Evolutionary conservation across 371 early-diverging fungal genomes (phyloP), one percentile per base, ranked within the genome.

Genomic region (Sporodiniella umbellata): DNA sequence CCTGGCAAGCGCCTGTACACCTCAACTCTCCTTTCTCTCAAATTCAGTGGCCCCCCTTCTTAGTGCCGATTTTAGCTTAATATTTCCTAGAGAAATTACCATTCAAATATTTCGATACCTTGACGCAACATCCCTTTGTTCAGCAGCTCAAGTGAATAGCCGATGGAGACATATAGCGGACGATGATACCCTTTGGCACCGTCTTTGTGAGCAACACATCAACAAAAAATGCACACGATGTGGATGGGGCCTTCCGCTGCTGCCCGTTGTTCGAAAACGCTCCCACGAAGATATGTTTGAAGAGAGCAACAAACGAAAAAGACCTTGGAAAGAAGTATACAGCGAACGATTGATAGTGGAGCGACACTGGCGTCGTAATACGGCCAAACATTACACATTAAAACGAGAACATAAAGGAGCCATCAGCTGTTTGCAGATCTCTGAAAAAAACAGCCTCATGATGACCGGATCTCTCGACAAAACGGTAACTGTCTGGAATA

Each of bases 201-300:
- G 90, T 14, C 90, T 97, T 89, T 97, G 98, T 52, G 89, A 86
- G 24, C 96, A 96, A 68, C 98, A 97, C 51, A 96, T 96, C 54
- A 94, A 95, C 66, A 89, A 88, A 53, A 90, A 94, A 60, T 97
- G 98, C 55, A 76, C 79, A 22, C 95, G 89, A 54, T 97, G 98
- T 62, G 98, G 98, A 4, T 97, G 96, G 96, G 95, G 95, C 2
- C 68, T 94, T 31, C 95, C 94, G 30, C 57, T 89, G 12, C 55
- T 93, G 39, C 40, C 40, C 1, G 4, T 19, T 18, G 12, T 15
- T 0, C 76, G 67, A 39, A 58, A 58, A 38, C 62, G 62, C 15
- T 39, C 44, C n/a, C 23, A 47, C 8, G 25, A 53, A 19, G 45
- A 45, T 14, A 40, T 42, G 4, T 44, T 19, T 10, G 15, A 8